Base-by-base conservation (phyloP, 352 stramenopile genomes). In the Phytophthora agathidicida region DNA sequence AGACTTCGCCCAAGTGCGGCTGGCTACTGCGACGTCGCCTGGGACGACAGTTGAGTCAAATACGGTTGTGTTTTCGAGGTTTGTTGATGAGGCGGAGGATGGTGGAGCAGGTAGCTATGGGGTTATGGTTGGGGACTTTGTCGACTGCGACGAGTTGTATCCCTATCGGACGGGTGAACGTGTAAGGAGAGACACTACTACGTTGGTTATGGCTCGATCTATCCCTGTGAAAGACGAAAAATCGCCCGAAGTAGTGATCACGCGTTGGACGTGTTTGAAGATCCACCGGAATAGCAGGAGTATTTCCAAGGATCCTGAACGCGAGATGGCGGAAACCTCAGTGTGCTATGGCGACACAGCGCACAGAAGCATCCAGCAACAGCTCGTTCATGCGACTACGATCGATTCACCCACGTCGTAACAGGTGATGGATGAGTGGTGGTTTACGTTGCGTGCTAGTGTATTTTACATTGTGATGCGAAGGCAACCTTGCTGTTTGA, bases 101-200 rank as follows among this genome's bases (percentile, higher is more conserved):
- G 9, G 14, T 14, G 38, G 24, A 37, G 11, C 33, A 11, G 30
- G 46, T 17, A 14, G 35, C 14, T 64, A 55, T n/a, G 52, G 60
- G 11, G 45, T 59, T 14, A 53, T 67, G n/a, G 14, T 23, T 5
- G 19, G 41, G 10, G 54, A 68, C 4, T 79, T 66, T 22, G 72
- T 85, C 3, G 66, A 85, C 22, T 48, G 51, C 23, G 75, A 85
- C 44, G 72, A 70, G 2, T 35, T 80, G 31, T 61, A 78, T 19
- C 72, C 75, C 20, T 82, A 80, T 39, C 45, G 41, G 0, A 60
- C 63, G 1, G 16, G 14, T 2, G 53, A 78, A 36, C 60, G 60
- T 2, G 24, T 72, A n/a, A 36, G 65, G 24, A 65, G 71, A 56
- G 74, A 83, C 36, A 54, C 62, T 10, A 77, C 60, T 9, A 65